Evolutionary conservation across 768 basidiomycete species (phyloP).

Genomic region (Lentinula boryana): DNA sequence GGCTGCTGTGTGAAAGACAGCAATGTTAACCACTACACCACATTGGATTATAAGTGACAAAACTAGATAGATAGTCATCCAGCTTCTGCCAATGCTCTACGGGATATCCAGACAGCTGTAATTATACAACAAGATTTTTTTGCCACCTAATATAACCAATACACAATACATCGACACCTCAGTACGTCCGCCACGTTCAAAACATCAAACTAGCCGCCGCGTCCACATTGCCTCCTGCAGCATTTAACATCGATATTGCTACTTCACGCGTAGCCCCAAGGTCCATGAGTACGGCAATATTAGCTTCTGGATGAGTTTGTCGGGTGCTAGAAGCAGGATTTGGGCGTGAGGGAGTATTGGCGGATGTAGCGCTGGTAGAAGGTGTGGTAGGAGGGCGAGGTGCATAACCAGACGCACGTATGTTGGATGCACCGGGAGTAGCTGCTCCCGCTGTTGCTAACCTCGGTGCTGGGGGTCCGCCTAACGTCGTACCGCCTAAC

Average conservation of each 20-base stretch:
- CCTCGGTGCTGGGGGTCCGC: constrained; percentile 31
- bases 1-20: constrained; percentile 5
- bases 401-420: constrained; percentile 13
- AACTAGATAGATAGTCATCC: no score
- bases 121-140: no score
- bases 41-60: background rate
- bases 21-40: constrained; percentile 5
- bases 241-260: constrained; percentile 71
- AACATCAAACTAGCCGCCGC: constrained; percentile 87
- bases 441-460: constrained; percentile 6
- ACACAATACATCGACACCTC: no score
- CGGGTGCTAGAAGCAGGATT: constrained; percentile 14
- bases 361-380: background rate
- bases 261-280: constrained; percentile 74
- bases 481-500: constrained; percentile 57
- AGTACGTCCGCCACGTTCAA: constrained; percentile 15
- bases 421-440: constrained; percentile 5
- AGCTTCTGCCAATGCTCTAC: no score
- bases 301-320: constrained; percentile 45
- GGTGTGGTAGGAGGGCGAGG: constrained; percentile 16
- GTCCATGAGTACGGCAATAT: constrained; percentile 61
- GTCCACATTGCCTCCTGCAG: constrained; percentile 82
- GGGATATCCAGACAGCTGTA: no score
- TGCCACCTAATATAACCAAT: no score
- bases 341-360: background rate